A percentile compares a stretch with the other conserved stretches of the same genome.
These are phyloP conservation scores for Sclerotinia minor DNA, from an alignment of 2,329 filamentous ascomycete genomes.

Conservation along the genomic window DNA sequence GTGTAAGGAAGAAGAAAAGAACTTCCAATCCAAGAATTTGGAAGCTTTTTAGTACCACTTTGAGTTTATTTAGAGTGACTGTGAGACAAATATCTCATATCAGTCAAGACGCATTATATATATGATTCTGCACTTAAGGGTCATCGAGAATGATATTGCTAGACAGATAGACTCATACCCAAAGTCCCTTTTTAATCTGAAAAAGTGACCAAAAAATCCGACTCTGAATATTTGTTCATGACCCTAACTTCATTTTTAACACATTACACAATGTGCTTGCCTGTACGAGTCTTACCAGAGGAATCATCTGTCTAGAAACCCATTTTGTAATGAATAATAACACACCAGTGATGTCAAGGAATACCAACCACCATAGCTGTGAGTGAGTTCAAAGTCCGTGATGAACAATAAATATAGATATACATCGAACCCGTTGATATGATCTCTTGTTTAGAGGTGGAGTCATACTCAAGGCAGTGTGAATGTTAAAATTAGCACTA, in stretches of 20 bases:
- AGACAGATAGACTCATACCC: neutral
- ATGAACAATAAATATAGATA: neutral
- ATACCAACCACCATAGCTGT: neutral
- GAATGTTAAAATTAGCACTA: neutral
- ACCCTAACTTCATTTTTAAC: too few species aligned
- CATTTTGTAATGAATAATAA: neutral
- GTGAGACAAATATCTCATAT: too few species aligned
- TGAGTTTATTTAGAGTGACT: neutral
- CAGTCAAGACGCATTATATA: neutral
- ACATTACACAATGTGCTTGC: too few species aligned
- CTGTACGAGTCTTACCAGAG: too few species aligned
- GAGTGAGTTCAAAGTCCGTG: neutral
- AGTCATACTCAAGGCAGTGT: too few species aligned
- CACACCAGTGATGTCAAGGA: neutral
- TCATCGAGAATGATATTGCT: neutral
- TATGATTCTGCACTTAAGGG: neutral
- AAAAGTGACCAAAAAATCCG: neutral
- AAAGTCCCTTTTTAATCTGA: too few species aligned
- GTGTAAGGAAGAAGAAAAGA: neutral
- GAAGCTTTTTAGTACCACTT: neutral
- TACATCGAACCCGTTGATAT: neutral
- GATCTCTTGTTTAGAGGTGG: neutral
- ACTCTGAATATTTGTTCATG: neutral
- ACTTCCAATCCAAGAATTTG: neutral
- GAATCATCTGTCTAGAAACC: neutral